Evolutionary conservation across 108 stramenopile genomes (phyloP).

Genomic region (Cylindrotheca fusiformis): DNA sequence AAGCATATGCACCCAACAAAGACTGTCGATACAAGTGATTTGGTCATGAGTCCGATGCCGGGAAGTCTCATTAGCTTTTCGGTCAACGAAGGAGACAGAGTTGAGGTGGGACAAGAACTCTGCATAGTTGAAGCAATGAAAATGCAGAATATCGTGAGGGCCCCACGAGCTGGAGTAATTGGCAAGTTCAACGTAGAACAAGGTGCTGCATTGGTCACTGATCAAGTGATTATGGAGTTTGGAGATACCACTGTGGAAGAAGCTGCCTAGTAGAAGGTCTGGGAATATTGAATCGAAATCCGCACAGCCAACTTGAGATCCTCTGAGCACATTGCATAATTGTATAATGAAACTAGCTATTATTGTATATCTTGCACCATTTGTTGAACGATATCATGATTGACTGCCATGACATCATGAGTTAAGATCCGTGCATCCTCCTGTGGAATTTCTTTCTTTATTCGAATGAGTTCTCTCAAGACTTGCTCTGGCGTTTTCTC

Average conservation of each 20-base stretch:
- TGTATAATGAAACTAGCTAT: not conserved
- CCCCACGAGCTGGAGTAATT: slow-evolving; percentile 67
- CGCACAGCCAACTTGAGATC: not conserved
- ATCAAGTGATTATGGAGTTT: slow-evolving; percentile 81
- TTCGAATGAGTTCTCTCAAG: slow-evolving; percentile 14
- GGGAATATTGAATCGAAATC: too few relatives aligned
- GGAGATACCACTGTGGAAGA: slow-evolving; percentile 9
- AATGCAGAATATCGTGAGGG: slow-evolving; percentile 97
- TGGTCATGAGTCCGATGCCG: slow-evolving; percentile 94
- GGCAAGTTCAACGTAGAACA: slow-evolving; percentile 54
- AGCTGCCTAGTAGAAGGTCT: too few relatives aligned
- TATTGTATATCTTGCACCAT: not conserved
- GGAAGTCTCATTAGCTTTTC: slow-evolving; percentile 81
- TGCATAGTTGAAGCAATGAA: slow-evolving; percentile 99
- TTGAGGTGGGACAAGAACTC: slow-evolving; percentile 91
- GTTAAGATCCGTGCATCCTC: slow-evolving; percentile 21
- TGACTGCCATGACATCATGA: slow-evolving; percentile 25
- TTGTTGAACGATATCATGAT: slow-evolving; percentile 12
- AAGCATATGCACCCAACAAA: slow-evolving; percentile 75
- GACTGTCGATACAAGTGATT: slow-evolving; percentile 63
- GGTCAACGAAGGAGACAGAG: slow-evolving; percentile 80
- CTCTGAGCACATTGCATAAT: not conserved
- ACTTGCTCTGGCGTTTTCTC: slow-evolving; percentile 15
- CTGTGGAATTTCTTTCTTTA: slow-evolving; percentile 12
- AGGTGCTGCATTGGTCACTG: slow-evolving; percentile 71